Evolutionary conservation across 1,284 basidiomycete genomes (phyloP), one percentile per base, ranked within the genome.

Genomic region (Ganoderma meredithae): DNA sequence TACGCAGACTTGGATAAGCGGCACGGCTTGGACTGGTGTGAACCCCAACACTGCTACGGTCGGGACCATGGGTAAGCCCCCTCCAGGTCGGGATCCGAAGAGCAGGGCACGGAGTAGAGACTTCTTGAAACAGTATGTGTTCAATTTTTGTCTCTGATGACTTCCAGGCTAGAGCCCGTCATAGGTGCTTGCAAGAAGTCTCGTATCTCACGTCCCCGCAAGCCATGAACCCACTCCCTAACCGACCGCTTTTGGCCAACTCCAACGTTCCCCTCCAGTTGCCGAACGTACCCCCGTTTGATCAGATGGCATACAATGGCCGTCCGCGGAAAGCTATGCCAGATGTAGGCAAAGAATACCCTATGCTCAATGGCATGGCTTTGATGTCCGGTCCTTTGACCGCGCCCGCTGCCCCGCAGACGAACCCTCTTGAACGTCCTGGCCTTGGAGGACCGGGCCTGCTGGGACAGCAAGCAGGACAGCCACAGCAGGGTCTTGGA

Each of bases 141-240:
- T 49, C 58, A 8, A 52, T 33, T 64, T 59, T 49, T 64, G 22
- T 68, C 53, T 33, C 7, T 60, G 58, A 25, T 27, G 59, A 27
- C 36, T 39, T 41, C 55, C 67, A 43, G 69, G 71, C 71, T 53
- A 43, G 69, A 71, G 71, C 55, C 52, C 67, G 47, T 60, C 67
- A 19, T 72, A 95, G 93, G 82, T 98, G 98, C 81, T 84, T 99
- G 44, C 97, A 99, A 83, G 97, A 99, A 84, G 95, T 99, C 74
- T 95, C 95, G 9, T 99, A 99, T 80, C 85, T 99, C 63, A 99
- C 97, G 0, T 98, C 96, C 1, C 91, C 96, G 1, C 94, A 97
- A 78, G 97, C 97, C 3, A 91, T 99, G 85, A 99, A 99, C 79
- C 98, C 97, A 44, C 85, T 99, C 43, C 95, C 96, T 0, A 93